Evolutionary conservation across 2,329 filamentous ascomycete species (phyloP), one percentile per base, ranked within the genome.

Genomic region (Xylariaceae sp.): DNA sequence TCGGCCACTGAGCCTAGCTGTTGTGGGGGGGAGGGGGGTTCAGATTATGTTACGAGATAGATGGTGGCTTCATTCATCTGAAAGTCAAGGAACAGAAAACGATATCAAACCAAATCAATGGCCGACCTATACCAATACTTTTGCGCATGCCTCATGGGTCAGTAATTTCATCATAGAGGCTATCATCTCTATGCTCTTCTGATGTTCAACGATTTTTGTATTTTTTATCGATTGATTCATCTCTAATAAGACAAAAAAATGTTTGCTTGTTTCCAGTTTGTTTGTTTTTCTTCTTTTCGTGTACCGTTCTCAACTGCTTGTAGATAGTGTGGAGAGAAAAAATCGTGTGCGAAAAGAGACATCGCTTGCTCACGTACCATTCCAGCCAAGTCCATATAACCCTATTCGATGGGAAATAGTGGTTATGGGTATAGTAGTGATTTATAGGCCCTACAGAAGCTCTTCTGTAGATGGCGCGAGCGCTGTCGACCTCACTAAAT

Each of bases 301-400:
- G 33, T 44, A 16, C 37, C 20, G 21, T 39, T 45, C 44, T 53
- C 39, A 10, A 49, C 39, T 36, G 35, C 10, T 26, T 23, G 35
- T 39, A 40, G 37, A 53, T 44, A 49, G 33, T 43, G 6, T 20
- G 41, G 39, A 45, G 27, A 42, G 43, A 53, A 18, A 45, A 49
- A 33, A 39, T 61, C 64, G 65, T 67, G 39, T 65, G 46, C 61
- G 61, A 40, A 61, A 65, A 57, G 55, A 61, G 59, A 56, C 15
- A 48, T 54, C 42, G 43, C 36, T 43, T 42, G 42, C 44, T 57
- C 29, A 26, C 32, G 32, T 21, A 54, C 26, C 32, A 50, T 45
- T 27, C 42, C 21, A 20, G 45, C 42, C 13, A 53, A 53, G 43
- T 55, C 50, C 55, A 50, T 30, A 50, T 44, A 55, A 44, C 40